Conservation (phyloP, 108 stramenopile species). For the Pseudonitzschia pungens region DNA sequence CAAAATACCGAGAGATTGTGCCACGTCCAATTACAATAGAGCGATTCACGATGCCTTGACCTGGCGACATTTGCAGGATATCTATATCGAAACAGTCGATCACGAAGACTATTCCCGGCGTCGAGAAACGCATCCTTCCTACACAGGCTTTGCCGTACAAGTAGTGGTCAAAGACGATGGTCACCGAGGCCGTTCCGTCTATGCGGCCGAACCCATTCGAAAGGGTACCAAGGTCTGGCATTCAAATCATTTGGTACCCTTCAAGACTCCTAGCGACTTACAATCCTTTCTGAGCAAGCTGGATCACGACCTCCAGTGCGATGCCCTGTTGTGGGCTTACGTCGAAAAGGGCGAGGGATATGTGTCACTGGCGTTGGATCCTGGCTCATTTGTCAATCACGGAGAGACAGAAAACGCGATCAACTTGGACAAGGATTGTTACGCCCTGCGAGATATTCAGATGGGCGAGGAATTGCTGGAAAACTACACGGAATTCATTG, state of each 20-base stretch:
- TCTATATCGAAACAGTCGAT: background rate
- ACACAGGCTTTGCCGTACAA: background rate
- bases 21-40: background rate
- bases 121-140: background rate
- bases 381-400: slow-evolving; percentile 9
- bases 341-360: slow-evolving; percentile 7
- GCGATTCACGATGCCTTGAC: background rate
- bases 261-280: background rate
- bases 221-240: slow-evolving; percentile 7
- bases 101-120: background rate
- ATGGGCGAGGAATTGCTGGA: slow-evolving; percentile 9
- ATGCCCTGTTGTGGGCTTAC: slow-evolving; percentile 1
- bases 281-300: background rate
- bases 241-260: background rate
- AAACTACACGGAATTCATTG: slow-evolving; percentile 9
- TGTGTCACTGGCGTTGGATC: slow-evolving; percentile 5
- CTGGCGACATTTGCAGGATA: slow-evolving; percentile 5
- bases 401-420: slow-evolving; percentile 3
- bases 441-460: slow-evolving; percentile 4
- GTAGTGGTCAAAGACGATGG: background rate
- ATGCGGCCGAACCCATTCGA: background rate
- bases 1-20: slow-evolving; percentile 4
- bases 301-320: slow-evolving; percentile 14
- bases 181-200: background rate
- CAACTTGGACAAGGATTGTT: background rate